Percentiles rank a stretch among this genome's conserved stretches.
phyloP scores from a whole-genome alignment of 176 grass and related monocot species.

The Oryza officinalis region DNA sequence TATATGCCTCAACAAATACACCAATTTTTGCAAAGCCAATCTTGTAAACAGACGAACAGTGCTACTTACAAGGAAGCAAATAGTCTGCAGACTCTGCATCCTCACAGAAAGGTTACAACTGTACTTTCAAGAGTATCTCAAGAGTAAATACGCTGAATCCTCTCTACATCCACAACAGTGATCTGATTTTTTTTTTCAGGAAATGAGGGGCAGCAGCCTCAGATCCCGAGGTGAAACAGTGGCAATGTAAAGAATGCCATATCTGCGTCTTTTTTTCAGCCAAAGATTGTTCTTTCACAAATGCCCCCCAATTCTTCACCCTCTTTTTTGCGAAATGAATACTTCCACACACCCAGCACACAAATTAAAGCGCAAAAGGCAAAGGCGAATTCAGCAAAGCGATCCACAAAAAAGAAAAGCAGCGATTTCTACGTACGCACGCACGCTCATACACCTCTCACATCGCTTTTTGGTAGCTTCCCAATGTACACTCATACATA shows the following conservation, averaged over 20 bases:
- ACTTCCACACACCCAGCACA: neutral
- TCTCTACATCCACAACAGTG: too few relatives aligned
- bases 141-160: too few relatives aligned
- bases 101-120: too few relatives aligned
- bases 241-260: neutral
- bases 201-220: neutral
- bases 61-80: neutral
- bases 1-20: slow-evolving; percentile 15
- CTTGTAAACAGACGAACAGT: neutral
- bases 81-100: neutral
- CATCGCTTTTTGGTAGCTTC: neutral
- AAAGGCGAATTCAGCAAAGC: slow-evolving; percentile 9
- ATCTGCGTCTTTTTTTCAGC: neutral
- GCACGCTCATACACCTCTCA: neutral
- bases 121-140: too few relatives aligned
- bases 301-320: slow-evolving; percentile 20
- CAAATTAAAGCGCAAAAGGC: slow-evolving; percentile 17
- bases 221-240: slow-evolving; percentile 37
- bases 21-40: neutral
- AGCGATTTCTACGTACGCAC: neutral
- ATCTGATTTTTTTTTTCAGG: neutral
- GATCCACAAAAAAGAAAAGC: neutral
- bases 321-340: neutral
- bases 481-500: neutral
- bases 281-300: slow-evolving; percentile 43